phyloP scores from a whole-genome alignment of 768 basidiomycete genomes.

The Collybia sp. region DNA sequence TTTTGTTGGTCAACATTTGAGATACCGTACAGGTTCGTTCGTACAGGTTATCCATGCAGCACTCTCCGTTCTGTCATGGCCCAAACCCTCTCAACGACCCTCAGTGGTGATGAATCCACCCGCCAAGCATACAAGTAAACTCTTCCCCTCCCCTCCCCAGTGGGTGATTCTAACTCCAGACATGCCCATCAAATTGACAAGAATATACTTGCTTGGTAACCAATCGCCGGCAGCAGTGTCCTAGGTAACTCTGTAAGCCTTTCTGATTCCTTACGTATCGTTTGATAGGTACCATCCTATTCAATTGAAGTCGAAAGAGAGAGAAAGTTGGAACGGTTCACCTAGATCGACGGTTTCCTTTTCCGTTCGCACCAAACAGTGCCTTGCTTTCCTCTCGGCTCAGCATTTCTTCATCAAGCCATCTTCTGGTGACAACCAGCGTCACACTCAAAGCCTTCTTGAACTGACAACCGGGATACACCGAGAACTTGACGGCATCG shows the following conservation, averaged over 20 bases:
- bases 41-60: too few species aligned
- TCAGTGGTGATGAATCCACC: too few species aligned
- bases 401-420: slow-evolving; percentile 1
- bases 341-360: too few species aligned
- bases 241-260: slow-evolving; percentile 8
- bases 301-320: slow-evolving; percentile 6
- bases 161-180: slow-evolving; percentile 7
- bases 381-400: neutral
- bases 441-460: neutral
- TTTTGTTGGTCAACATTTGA: too few species aligned
- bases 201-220: slow-evolving; percentile 9
- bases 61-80: too few species aligned
- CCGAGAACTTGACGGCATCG: slow-evolving; percentile 22
- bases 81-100: too few species aligned
- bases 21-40: too few species aligned
- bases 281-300: slow-evolving; percentile 14
- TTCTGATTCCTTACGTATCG: slow-evolving; percentile 10
- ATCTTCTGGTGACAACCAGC: slow-evolving; percentile 5
- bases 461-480: slow-evolving; percentile 2
- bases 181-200: slow-evolving; percentile 15
- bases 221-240: slow-evolving; percentile 7
- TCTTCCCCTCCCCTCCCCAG: too few species aligned
- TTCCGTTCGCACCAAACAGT: too few species aligned
- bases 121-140: too few species aligned
- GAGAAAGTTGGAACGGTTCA: neutral